Conservation (phyloP, 192 early-diverging fungal species). For the Podila verticillata region DNA sequence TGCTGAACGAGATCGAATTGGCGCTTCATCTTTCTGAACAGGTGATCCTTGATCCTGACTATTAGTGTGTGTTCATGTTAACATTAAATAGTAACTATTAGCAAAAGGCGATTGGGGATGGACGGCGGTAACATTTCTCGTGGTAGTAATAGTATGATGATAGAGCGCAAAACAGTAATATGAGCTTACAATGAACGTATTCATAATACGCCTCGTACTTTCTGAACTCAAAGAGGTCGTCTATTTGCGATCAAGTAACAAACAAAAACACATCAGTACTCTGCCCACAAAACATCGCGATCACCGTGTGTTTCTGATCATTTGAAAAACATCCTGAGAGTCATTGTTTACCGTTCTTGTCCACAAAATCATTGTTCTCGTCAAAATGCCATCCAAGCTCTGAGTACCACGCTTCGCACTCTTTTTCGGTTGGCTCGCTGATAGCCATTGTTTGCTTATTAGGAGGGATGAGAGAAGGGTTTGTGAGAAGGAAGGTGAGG, state of each 20-base stretch:
- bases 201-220: slow-evolving; percentile 28
- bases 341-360: slow-evolving; percentile 26
- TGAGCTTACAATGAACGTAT: slow-evolving; percentile 28
- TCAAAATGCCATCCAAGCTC: slow-evolving; percentile 37
- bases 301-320: neutral
- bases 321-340: neutral
- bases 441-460: neutral
- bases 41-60: slow-evolving; percentile 13
- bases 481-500: too few relatives aligned
- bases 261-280: neutral
- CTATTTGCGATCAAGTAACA: neutral
- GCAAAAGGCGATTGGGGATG: neutral
- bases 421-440: neutral
- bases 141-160: too few relatives aligned
- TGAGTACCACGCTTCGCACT: slow-evolving; percentile 13
- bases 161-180: too few relatives aligned
- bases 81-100: neutral
- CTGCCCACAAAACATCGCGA: neutral
- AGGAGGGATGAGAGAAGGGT: too few relatives aligned
- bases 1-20: neutral
- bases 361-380: slow-evolving; percentile 34
- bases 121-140: too few relatives aligned
- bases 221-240: slow-evolving; percentile 25
- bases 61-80: too few relatives aligned
- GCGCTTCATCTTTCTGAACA: neutral